Conservation (phyloP, 192 early-diverging fungal species). For the Backusella liffmaniae region DNA sequence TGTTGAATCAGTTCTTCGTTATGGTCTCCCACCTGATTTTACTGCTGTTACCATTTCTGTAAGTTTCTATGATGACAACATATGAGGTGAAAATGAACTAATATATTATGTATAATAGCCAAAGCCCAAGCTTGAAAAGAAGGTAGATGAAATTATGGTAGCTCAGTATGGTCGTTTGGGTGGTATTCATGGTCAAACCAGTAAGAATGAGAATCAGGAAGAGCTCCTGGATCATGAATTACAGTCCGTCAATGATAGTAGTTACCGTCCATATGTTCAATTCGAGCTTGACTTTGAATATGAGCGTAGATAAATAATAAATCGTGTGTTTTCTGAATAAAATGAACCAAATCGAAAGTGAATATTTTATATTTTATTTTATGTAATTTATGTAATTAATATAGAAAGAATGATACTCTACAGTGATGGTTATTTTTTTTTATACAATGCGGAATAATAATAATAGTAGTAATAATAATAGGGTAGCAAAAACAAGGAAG, state of each 20-base stretch:
- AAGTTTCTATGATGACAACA: constrained; percentile 7
- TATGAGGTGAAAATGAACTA: not conserved
- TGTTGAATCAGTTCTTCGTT: constrained; percentile 96
- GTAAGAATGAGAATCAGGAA: constrained; percentile 50
- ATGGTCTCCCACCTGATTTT: constrained; percentile 97
- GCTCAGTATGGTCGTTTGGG: constrained; percentile 84
- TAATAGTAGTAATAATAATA: no score
- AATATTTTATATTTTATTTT: not conserved
- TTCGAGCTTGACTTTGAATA: constrained; percentile 63
- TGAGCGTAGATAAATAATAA: constrained; percentile 21
- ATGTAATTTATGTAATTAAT: not conserved
- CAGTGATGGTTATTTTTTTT: not conserved
- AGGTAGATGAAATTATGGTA: constrained; percentile 77
- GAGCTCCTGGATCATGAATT: constrained; percentile 81
- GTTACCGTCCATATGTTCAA: constrained; percentile 89
- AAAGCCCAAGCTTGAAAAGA: constrained; percentile 78
- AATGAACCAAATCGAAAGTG: not conserved
- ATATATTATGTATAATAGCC: constrained; percentile 44
- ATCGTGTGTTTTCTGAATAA: not conserved
- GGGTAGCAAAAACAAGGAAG: not conserved
- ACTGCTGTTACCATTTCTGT: constrained; percentile 70
- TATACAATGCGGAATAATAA: not conserved
- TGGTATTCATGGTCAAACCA: constrained; percentile 52
- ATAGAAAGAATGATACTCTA: not conserved
- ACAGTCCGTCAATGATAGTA: constrained; percentile 79